Base-by-base conservation (phyloP, 2,329 filamentous ascomycete genomes). In the Pezizomycotina sp. region DNA sequence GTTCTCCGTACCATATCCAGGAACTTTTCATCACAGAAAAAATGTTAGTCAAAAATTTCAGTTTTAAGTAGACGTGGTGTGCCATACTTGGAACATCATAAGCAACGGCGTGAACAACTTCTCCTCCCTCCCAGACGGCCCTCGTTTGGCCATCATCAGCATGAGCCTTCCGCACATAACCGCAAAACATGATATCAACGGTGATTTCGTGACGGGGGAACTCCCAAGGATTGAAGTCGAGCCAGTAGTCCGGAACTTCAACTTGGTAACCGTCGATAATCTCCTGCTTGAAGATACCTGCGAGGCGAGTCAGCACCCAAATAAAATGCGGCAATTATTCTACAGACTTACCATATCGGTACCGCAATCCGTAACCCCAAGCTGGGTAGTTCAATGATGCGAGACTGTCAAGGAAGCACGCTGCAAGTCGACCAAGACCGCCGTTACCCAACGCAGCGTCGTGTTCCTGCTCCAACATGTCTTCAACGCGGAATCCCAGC, bases 151-250 rank as follows among this genome's bases (percentile, higher is more conserved):
- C 89, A 38, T 76, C 66, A 8, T 76, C 71, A 48, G 91, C 76
- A 63, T n/a, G 65, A 59, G 64, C 67, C 58, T 83, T 91, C 55
- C 67, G 69, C 37, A 92, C 84, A 46, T 73, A 62, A 20, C 89
- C 89, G 51, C 86, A 93, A 64, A 98, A 98, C 66, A 95, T 84
- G 42, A 98, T 82, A 59, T 95, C 81, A 15, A 98, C 84, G 2
- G 78, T 84, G 44, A 98, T 79, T 55, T 98, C 89, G 57, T 93
- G 82, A 48, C 89, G 71, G 26, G 84, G 83, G 53, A 95, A 98
- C 57, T 98, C 89, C 89, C 89, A 98, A 1, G 89, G 89, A 60
- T 98, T 98, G 60, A 95, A 93, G 57, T 95, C 89, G 35, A 98
- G 71, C 89, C 89, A 98, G 62, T 98, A 95, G 58, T 98, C 89